phyloP scores from a whole-genome alignment of 1,284 basidiomycete genomes.

The Cryptococcus sp. region DNA sequence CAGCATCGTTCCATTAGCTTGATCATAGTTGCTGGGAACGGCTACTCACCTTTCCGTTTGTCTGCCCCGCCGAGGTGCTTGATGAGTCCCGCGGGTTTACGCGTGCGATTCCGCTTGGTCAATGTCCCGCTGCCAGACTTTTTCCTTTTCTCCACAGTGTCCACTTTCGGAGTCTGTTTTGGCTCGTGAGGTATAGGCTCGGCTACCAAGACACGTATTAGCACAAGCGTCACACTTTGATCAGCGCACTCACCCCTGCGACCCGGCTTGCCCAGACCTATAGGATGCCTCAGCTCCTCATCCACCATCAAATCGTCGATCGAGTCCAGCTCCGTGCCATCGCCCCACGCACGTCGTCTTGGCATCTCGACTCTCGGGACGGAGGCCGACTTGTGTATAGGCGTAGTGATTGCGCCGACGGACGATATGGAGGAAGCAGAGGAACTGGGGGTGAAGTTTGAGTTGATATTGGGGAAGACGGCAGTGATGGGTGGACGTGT shows the following conservation, averaged over 20 bases:
- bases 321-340: slow-evolving; percentile 87
- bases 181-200: slow-evolving; percentile 1
- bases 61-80: slow-evolving; percentile 73
- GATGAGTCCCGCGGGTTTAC: slow-evolving; percentile 68
- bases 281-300: slow-evolving; percentile 58
- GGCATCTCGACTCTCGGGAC: slow-evolving; percentile 50
- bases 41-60: slow-evolving; percentile 70
- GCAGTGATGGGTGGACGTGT: slow-evolving; percentile 70
- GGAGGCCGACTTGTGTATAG: not conserved
- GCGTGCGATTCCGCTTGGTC: slow-evolving; percentile 61
- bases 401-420: not conserved
- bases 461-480: slow-evolving; percentile 60
- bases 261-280: slow-evolving; percentile 20
- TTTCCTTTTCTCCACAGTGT: slow-evolving; percentile 30
- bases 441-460: slow-evolving; percentile 30
- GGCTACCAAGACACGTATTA: not conserved
- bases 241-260: slow-evolving; percentile 16
- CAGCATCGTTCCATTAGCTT: not conserved
- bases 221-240: not conserved
- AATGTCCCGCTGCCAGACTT: slow-evolving; percentile 21
- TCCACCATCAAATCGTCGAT: slow-evolving; percentile 89
- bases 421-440: slow-evolving; percentile 23
- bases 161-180: slow-evolving; percentile 3
- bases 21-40: not conserved
- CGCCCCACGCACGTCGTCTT: slow-evolving; percentile 75